Evolutionary conservation across 1,284 basidiomycete species (phyloP), one percentile per base, ranked within the genome.

Genomic region (Cystobasidium slooffiae): DNA sequence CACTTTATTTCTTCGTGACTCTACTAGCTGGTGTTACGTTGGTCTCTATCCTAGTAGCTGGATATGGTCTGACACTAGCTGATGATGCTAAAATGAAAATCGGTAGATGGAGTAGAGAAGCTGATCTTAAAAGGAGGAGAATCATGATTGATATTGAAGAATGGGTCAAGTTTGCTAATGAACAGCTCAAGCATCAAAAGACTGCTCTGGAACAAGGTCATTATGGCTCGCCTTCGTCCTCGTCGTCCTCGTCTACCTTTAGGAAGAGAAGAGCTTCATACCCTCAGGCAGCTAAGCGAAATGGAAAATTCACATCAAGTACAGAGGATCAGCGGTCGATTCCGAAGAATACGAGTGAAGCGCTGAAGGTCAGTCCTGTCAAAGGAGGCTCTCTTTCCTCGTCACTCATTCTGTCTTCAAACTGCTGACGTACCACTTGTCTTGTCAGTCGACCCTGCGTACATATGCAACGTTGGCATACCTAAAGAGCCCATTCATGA

Each of bases 51-150:
- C 16, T 72, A 3, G 22, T 55, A 52, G 58, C 59, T 37, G 43
- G 59, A 9, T 72, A 72, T 51, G 69, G 59, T 16, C 47, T 72
- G 39, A 72, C 59, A 4, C 12, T 72, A 22, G 69, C 49, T 37
- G 69, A 72, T 51, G 69, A 72, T 41, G 8, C 55, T 14, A 51
- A 55, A 43, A 9, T 31, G 4, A 49, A 61, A 22, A 61, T 64
- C 24, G 59, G 61, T 20, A 56, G 8, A 46, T 31, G 52, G 14
- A 49, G 47, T 20, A n/a, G 55, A 39, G 64, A 49, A 56, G 59
- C 58, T 31, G 52, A 55, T 47, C 66, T 46, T 8, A 24, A n/a
- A 24, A 49, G 53, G 12, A 68, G 55, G 43, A 44, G 43, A 44
- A 39, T 68, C 0, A 14, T 46, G 39, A 18, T 58, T n/a, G 55